phyloP scores from a whole-genome alignment of 345 rosid genomes.

The Eucalyptus marginata region DNA sequence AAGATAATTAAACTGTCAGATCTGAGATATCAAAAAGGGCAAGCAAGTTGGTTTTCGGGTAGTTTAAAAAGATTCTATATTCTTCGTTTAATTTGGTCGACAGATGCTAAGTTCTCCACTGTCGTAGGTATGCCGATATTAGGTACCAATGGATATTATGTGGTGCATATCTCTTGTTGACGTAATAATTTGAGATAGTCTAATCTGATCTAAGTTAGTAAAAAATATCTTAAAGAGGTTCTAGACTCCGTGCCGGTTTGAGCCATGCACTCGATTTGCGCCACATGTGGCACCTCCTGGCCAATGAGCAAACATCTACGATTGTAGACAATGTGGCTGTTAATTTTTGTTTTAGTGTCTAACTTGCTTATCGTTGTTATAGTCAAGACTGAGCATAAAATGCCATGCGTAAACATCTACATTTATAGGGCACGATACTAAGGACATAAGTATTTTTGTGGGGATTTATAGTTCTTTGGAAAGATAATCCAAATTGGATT shows the following conservation, averaged over 20 bases:
- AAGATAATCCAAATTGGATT: neutral
- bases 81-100: neutral
- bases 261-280: neutral
- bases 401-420: neutral
- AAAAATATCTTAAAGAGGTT: accelerated
- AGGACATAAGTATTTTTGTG: neutral
- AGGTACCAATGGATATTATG: neutral
- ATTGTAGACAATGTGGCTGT: neutral
- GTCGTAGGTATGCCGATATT: accelerated
- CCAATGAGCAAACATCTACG: neutral
- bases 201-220: neutral
- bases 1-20: accelerated
- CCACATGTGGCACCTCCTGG: neutral
- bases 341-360: neutral
- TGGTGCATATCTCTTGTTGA: neutral
- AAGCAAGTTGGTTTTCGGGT: neutral
- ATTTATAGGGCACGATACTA: neutral
- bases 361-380: neutral
- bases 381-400: neutral
- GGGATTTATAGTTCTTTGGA: neutral
- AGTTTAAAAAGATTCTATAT: neutral
- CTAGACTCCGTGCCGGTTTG: neutral
- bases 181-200: accelerated
- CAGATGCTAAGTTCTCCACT: neutral
- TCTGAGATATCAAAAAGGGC: neutral